Evolutionary conservation across 306 rosid genomes (phyloP).

Genomic region (Cucurbita pepo): DNA sequence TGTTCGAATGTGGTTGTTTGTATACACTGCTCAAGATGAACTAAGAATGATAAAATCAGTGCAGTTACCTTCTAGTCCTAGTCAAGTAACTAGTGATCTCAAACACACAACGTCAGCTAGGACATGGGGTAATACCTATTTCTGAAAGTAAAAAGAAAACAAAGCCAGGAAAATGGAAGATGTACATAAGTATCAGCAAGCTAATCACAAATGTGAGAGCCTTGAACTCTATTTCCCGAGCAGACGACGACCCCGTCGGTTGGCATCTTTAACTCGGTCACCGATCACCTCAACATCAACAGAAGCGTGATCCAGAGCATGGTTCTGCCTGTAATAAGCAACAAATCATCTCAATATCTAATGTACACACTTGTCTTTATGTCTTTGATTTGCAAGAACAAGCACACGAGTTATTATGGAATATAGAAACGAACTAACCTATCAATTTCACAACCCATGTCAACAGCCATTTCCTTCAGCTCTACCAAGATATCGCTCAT

Average conservation of each 20-base stretch:
- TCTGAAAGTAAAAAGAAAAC: not conserved
- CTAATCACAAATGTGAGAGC: not conserved
- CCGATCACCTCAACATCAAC: slow-evolving; percentile 58
- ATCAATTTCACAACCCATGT: slow-evolving; percentile 88
- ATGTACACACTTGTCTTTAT: not conserved
- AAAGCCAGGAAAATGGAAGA: not conserved
- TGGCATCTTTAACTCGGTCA: slow-evolving; percentile 50
- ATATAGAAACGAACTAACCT: slow-evolving; percentile 29
- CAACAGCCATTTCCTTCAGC: slow-evolving; percentile 86
- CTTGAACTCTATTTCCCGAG: slow-evolving; percentile 44
- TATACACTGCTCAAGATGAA: not conserved
- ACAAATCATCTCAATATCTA: not conserved
- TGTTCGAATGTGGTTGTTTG: not conserved
- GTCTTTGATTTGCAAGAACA: not conserved
- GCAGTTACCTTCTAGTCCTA: not conserved
- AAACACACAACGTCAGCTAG: not conserved
- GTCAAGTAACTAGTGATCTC: not conserved
- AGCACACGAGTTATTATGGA: not conserved
- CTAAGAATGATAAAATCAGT: not conserved
- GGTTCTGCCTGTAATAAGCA: slow-evolving; percentile 48
- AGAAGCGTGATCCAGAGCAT: slow-evolving; percentile 28
- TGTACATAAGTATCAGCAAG: slow-evolving; percentile 4
- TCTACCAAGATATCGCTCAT: slow-evolving; percentile 71
- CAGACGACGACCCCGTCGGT: slow-evolving; percentile 56
- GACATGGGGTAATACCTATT: not conserved